Evolutionary conservation across 2,329 filamentous ascomycete genomes (phyloP).

Genomic region (Colletotrichum euphorbiae): DNA sequence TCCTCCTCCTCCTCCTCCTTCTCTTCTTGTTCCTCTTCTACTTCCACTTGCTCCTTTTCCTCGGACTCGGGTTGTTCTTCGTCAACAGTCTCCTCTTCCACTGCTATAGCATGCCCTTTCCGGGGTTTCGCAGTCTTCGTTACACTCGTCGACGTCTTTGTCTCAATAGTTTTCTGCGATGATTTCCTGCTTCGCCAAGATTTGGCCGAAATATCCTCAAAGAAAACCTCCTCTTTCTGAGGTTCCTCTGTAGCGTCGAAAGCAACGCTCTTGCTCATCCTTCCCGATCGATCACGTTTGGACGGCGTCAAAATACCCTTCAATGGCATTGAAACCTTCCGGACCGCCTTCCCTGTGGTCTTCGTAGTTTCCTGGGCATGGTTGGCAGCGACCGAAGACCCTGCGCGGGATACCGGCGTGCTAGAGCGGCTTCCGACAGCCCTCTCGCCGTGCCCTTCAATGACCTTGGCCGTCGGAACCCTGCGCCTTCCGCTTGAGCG

Average conservation of each 20-base stretch:
- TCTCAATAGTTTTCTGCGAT: slow-evolving; percentile 38
- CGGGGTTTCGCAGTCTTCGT: slow-evolving; percentile 29
- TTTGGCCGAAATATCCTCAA: slow-evolving; percentile 63
- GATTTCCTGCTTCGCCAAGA: slow-evolving; percentile 44
- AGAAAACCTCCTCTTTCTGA: slow-evolving; percentile 57
- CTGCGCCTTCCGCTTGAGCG: slow-evolving; percentile 38
- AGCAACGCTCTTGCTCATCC: slow-evolving; percentile 65
- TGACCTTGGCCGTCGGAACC: slow-evolving; percentile 31
- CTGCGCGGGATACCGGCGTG: slow-evolving; percentile 15
- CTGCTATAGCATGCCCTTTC: slow-evolving; percentile 32
- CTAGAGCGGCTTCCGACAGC: slow-evolving; percentile 16
- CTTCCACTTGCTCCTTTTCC: slow-evolving; percentile 29
- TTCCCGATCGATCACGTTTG: slow-evolving; percentile 52
- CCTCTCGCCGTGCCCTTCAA: slow-evolving; percentile 36
- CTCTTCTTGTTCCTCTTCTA: slow-evolving; percentile 49
- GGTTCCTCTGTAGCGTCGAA: slow-evolving; percentile 55
- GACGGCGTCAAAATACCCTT: slow-evolving; percentile 69
- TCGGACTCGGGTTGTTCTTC: slow-evolving; percentile 21
- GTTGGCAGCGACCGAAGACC: slow-evolving; percentile 23
- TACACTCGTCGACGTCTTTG: slow-evolving; percentile 24
- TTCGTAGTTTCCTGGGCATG: slow-evolving; percentile 34
- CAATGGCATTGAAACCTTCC: slow-evolving; percentile 45
- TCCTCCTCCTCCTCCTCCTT: slow-evolving; percentile 50
- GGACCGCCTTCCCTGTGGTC: background rate
- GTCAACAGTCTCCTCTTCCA: background rate